Percentiles rank a stretch among this genome's conserved stretches.
Evolutionary conservation across 1,139 yeast species (phyloP).

Genomic region (Maudiozyma humilis): DNA sequence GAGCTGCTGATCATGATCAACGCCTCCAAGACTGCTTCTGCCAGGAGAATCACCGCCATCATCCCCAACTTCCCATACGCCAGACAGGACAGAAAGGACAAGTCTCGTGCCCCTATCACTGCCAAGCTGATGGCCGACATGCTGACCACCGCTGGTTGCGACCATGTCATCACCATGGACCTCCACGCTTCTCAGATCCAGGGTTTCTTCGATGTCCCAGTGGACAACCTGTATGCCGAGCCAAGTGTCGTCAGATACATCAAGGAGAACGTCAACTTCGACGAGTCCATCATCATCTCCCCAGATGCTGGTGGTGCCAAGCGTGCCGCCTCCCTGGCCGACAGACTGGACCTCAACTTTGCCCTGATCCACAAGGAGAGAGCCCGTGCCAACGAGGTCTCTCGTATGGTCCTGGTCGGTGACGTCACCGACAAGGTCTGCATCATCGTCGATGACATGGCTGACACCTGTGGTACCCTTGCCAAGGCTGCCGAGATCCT

Average conservation of each 20-base stretch:
- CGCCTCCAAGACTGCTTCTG: slow-evolving; percentile 76
- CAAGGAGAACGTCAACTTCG: slow-evolving; percentile 41
- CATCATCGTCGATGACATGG: slow-evolving; percentile 73
- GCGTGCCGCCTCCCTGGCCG: slow-evolving; percentile 73
- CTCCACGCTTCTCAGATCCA: slow-evolving; percentile 79
- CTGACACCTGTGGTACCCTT: slow-evolving; percentile 76
- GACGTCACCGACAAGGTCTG: slow-evolving; percentile 66
- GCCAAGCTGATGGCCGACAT: slow-evolving; percentile 72
- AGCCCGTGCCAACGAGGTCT: slow-evolving; percentile 70
- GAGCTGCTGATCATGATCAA: slow-evolving; percentile 86
- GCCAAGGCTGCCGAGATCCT: slow-evolving; percentile 58
- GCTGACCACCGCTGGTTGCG: slow-evolving; percentile 71
- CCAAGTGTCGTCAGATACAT: slow-evolving; percentile 67
- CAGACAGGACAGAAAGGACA: slow-evolving; percentile 76
- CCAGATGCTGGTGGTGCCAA: slow-evolving; percentile 88
- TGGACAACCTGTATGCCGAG: slow-evolving; percentile 73
- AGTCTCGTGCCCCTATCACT: slow-evolving; percentile 73
- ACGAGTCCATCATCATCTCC: slow-evolving; percentile 67
- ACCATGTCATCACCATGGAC: slow-evolving; percentile 77
- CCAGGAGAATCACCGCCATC: slow-evolving; percentile 69
- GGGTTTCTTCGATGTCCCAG: slow-evolving; percentile 75
- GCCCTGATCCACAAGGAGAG: slow-evolving; percentile 78
- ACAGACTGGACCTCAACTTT: slow-evolving; percentile 64
- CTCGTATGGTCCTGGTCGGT: slow-evolving; percentile 72
- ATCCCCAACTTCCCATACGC: slow-evolving; percentile 79